Conservation (phyloP, 2,329 filamentous ascomycete species). For the Boeremia lycopersici region DNA sequence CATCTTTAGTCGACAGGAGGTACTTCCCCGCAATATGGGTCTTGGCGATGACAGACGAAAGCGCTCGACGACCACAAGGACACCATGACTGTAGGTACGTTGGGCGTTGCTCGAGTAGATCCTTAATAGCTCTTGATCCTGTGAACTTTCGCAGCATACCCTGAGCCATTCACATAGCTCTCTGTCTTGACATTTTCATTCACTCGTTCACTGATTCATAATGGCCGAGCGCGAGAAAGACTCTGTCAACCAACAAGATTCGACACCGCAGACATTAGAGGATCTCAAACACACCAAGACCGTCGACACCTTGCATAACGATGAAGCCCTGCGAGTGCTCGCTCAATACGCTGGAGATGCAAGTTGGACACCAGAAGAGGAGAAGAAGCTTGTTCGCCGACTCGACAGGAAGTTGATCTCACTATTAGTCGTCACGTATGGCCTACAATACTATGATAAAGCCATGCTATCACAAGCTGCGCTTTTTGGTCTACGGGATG, state of each 20-base stretch:
- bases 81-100: neutral
- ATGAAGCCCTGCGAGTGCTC: slow-evolving; percentile 22
- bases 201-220: too few relatives aligned
- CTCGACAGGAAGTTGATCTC: slow-evolving; percentile 33
- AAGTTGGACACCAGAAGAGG: slow-evolving; percentile 53
- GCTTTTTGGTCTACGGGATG: slow-evolving; percentile 39
- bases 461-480: slow-evolving; percentile 60
- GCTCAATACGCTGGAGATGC: slow-evolving; percentile 50
- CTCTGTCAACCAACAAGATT: neutral
- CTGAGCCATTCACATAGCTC: neutral
- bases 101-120: neutral
- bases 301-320: slow-evolving; percentile 26
- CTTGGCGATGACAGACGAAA: slow-evolving; percentile 4
- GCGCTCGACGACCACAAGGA: neutral
- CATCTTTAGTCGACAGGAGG: slow-evolving; percentile 4
- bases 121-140: neutral
- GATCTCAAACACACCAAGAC: slow-evolving; percentile 9
- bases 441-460: slow-evolving; percentile 42
- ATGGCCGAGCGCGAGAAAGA: slow-evolving; percentile 1
- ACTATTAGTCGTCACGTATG: slow-evolving; percentile 35
- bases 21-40: slow-evolving; percentile 2
- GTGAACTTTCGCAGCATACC: neutral
- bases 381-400: slow-evolving; percentile 31
- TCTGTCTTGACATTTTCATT: too few relatives aligned
- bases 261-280: slow-evolving; percentile 2